phyloP scores from a whole-genome alignment of 78 protist genomes.

The Cavenderia fasciculata region DNA sequence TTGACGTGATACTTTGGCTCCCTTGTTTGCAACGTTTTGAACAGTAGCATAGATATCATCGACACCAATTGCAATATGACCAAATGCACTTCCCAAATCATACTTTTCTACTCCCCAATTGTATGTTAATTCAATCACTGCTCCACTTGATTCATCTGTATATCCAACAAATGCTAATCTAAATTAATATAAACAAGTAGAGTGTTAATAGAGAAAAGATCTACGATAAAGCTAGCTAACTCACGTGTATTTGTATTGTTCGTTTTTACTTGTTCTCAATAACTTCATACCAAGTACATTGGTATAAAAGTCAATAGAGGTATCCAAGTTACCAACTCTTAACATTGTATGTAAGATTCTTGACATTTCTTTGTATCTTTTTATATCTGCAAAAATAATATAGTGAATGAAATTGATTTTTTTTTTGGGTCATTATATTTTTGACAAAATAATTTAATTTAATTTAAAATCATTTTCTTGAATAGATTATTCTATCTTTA shows the following conservation, averaged over 20 bases:
- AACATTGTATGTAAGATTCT: constrained; percentile 47
- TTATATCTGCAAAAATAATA: too few species aligned
- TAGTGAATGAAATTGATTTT: too few species aligned
- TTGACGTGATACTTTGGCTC: constrained; percentile 53
- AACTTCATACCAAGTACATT: constrained; percentile 64
- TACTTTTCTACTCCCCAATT: constrained; percentile 41
- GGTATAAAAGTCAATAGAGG: constrained; percentile 48
- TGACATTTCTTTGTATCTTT: neutral
- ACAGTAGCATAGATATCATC: constrained; percentile 4
- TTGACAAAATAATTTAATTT: too few species aligned
- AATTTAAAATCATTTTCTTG: too few species aligned
- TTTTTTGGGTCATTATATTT: too few species aligned
- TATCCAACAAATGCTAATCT: too few species aligned
- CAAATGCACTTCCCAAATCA: constrained; percentile 65
- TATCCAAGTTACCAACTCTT: constrained; percentile 48
- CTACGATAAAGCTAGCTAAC: too few species aligned
- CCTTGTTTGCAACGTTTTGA: constrained; percentile 23
- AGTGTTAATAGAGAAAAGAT: too few species aligned
- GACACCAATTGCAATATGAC: constrained; percentile 64
- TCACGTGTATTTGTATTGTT: constrained; percentile 36
- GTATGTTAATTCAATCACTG: constrained; percentile 61
- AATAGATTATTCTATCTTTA: too few species aligned
- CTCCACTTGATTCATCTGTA: neutral
- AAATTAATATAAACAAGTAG: too few species aligned
- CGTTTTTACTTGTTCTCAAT: constrained; percentile 34